Evolutionary conservation across 768 basidiomycete species (phyloP).

Genomic region (Lentinula aciculospora): DNA sequence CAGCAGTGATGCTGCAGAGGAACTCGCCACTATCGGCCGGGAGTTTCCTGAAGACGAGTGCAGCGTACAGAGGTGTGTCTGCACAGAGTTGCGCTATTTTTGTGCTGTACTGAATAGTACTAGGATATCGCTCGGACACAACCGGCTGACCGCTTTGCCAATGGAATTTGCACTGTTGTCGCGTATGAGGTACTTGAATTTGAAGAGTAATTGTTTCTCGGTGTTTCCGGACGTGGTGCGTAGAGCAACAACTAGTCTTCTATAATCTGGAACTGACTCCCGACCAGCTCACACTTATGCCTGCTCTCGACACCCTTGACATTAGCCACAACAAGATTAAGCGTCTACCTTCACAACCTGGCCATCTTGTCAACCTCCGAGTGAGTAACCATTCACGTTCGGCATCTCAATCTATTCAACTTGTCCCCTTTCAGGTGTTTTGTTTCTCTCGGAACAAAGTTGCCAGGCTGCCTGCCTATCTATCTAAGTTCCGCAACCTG

Average conservation of each 20-base stretch:
- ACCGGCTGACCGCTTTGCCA: constrained; percentile 75
- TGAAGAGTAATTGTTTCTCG: constrained; percentile 78
- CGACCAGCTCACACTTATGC: constrained; percentile 74
- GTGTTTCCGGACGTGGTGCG: constrained; percentile 85
- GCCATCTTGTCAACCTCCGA: constrained; percentile 69
- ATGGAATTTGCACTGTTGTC: constrained; percentile 67
- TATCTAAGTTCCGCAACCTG: constrained; percentile 66
- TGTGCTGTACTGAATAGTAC: background rate
- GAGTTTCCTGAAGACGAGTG: constrained; percentile 43
- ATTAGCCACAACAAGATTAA: constrained; percentile 90
- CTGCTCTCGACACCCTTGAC: constrained; percentile 89
- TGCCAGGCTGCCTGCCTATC: constrained; percentile 69
- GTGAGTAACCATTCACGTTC: constrained; percentile 32
- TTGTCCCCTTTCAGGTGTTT: constrained; percentile 53
- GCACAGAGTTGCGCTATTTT: constrained; percentile 13
- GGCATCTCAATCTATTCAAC: constrained; percentile 1
- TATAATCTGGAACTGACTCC: background rate
- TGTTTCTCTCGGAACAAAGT: constrained; percentile 85
- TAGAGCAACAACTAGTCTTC: constrained; percentile 17
- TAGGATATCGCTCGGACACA: constrained; percentile 85
- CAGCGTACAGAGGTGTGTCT: constrained; percentile 53
- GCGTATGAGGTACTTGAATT: constrained; percentile 77
- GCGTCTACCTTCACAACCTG: constrained; percentile 72
- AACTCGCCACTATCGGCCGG: constrained; percentile 60
- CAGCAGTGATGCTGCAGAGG: constrained; percentile 66